Evolutionary conservation across 2,329 filamentous ascomycete genomes (phyloP).

Genomic region (Huntiella abstrusa): DNA sequence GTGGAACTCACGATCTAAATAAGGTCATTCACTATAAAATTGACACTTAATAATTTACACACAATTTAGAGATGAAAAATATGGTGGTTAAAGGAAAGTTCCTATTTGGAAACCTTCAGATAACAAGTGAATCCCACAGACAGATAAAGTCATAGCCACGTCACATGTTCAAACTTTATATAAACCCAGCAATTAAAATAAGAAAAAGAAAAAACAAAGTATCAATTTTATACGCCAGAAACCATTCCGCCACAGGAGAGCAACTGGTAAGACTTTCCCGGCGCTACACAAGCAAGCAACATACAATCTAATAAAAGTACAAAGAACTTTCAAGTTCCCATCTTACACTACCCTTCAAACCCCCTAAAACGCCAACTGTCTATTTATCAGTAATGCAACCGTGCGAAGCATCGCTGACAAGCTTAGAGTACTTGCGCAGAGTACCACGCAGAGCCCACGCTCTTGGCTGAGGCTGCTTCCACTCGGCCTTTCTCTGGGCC

Average conservation of each 20-base stretch:
- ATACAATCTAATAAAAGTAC: slow-evolving; percentile 1
- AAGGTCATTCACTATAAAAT: not conserved
- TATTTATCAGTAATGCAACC: slow-evolving; percentile 35
- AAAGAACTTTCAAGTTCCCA: not conserved
- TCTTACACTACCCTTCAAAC: not conserved
- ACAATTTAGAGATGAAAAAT: not conserved
- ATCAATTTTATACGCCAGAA: slow-evolving; percentile 8
- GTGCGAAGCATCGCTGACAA: slow-evolving; percentile 39
- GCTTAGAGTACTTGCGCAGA: slow-evolving; percentile 47
- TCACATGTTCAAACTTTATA: no score
- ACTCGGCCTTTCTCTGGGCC: slow-evolving; percentile 34
- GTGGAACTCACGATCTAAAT: slow-evolving; percentile 27
- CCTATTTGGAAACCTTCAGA: not conserved
- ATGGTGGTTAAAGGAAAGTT: not conserved
- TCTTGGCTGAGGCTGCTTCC: slow-evolving; percentile 38
- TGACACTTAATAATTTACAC: not conserved
- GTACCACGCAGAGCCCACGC: slow-evolving; percentile 41
- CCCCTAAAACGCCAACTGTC: not conserved
- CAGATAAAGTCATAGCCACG: not conserved
- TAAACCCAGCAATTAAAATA: slow-evolving; percentile 5
- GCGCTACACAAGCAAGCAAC: no score
- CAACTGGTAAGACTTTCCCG: not conserved
- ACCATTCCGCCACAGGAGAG: slow-evolving; percentile 4
- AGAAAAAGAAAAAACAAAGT: slow-evolving; percentile 4
- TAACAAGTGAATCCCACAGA: not conserved